phyloP scores from a whole-genome alignment of 768 basidiomycete genomes.

The Filobasidium floriforme region DNA sequence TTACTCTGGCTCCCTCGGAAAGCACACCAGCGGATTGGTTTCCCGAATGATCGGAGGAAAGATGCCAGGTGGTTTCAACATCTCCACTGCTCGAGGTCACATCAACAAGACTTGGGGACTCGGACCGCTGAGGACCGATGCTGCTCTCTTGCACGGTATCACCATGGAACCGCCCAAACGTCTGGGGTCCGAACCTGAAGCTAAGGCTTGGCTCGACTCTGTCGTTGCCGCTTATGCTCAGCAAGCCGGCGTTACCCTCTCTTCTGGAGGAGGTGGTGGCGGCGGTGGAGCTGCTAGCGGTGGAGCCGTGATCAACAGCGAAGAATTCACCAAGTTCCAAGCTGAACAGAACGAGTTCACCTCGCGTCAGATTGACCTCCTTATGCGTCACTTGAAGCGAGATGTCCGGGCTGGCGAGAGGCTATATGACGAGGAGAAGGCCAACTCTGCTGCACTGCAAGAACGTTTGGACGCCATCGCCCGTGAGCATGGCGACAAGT shows the following conservation, averaged over 20 bases:
- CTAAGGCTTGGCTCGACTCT: conserved; percentile 83
- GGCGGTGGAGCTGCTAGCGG: conserved; percentile 55
- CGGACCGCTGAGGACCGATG: conserved; percentile 82
- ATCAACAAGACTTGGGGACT: conserved; percentile 90
- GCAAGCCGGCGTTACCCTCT: conserved; percentile 76
- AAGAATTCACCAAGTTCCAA: conserved; percentile 95
- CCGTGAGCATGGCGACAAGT: conserved; percentile 85
- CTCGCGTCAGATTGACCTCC: conserved; percentile 84
- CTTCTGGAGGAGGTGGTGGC: conserved; percentile 58
- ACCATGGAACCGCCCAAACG: conserved; percentile 93
- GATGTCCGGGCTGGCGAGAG: conserved; percentile 90
- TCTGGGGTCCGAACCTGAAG: conserved; percentile 79
- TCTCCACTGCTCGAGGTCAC: conserved; percentile 79
- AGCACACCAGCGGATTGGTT: conserved; percentile 81
- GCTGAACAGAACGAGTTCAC: conserved; percentile 86
- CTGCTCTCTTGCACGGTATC: conserved; percentile 78
- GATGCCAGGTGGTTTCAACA: conserved; percentile 98
- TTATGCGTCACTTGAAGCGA: conserved; percentile 91
- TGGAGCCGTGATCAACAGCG: conserved; percentile 89
- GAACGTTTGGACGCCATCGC: conserved; percentile 77
- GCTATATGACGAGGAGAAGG: conserved; percentile 78
- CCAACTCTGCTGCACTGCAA: conserved; percentile 63
- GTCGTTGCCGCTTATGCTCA: conserved; percentile 79
- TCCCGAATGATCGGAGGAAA: conserved; percentile 88
- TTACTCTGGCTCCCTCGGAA: conserved; percentile 78